Conservation (phyloP, 2,329 filamentous ascomycete genomes). For the Penicillium nordicum region DNA sequence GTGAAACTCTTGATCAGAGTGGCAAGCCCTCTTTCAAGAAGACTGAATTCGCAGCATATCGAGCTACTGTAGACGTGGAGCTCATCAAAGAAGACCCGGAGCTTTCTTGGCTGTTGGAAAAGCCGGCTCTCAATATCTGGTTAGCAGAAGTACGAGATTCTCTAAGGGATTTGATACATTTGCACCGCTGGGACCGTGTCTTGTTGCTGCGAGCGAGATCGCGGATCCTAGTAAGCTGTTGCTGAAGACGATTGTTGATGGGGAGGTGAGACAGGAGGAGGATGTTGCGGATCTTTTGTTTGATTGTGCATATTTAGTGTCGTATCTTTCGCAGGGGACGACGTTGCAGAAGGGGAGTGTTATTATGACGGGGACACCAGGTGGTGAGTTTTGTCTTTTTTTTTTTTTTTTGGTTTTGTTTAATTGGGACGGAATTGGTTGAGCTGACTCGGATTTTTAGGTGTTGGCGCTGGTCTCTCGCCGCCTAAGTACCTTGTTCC, state of each 20-base stretch:
- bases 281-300: conserved; percentile 47
- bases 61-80: conserved; percentile 40
- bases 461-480: conserved; percentile 45
- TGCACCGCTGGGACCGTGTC: conserved; percentile 51
- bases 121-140: conserved; percentile 42
- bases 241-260: conserved; percentile 49
- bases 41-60: conserved; percentile 43
- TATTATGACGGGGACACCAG: conserved; percentile 52
- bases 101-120: conserved; percentile 40
- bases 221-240: conserved; percentile 44
- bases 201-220: conserved; percentile 46
- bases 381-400: conserved; percentile 23
- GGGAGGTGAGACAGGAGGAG: conserved; percentile 47
- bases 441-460: conserved; percentile 3
- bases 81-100: conserved; percentile 39
- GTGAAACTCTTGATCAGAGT: conserved; percentile 4
- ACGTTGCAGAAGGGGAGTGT: conserved; percentile 49
- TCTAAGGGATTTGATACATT: conserved; percentile 57
- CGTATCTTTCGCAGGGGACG: conserved; percentile 34
- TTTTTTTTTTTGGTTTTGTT: background rate
- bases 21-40: conserved; percentile 3
- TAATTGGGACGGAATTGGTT: background rate
- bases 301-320: conserved; percentile 36
- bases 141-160: conserved; percentile 37
- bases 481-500: conserved; percentile 41